A percentile compares a stretch with the other conserved stretches of the same genome.
These are phyloP conservation scores for Suillus fuscotomentosus DNA, from an alignment of 768 basidiomycete species.

Conservation along the genomic window DNA sequence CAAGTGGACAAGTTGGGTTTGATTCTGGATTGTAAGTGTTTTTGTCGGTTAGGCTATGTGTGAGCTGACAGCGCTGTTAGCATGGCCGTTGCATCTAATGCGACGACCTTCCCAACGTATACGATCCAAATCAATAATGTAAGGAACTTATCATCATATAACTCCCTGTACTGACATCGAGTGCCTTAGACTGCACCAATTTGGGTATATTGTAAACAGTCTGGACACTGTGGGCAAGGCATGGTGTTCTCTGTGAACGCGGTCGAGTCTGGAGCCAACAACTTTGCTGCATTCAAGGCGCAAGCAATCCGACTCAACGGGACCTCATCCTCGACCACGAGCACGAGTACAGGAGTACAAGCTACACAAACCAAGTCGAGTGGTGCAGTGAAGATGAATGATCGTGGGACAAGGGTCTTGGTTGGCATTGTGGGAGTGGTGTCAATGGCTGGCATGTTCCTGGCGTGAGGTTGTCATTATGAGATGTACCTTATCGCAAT, in stretches of 20 bases:
- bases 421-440: constrained; percentile 21
- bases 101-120: constrained; percentile 50
- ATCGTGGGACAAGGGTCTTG: constrained; percentile 25
- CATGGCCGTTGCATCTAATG: constrained; percentile 45
- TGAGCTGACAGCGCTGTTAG: constrained; percentile 20
- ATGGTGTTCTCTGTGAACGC: constrained; percentile 65
- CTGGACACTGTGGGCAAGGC: constrained; percentile 50
- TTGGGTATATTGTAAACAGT: constrained; percentile 55
- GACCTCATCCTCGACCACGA: constrained; percentile 4
- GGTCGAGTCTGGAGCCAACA: constrained; percentile 46
- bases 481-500: not conserved
- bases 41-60: not conserved
- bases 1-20: constrained; percentile 43
- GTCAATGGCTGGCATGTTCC: constrained; percentile 17
- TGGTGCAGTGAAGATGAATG: constrained; percentile 11
- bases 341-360: constrained; percentile 14
- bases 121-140: constrained; percentile 55
- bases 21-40: constrained; percentile 46
- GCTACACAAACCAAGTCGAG: constrained; percentile 17
- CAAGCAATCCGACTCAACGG: constrained; percentile 45
- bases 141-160: constrained; percentile 1
- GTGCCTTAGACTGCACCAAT: constrained; percentile 45
- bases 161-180: not conserved
- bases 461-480: constrained; percentile 7
- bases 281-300: constrained; percentile 50